Percentiles rank a stretch among this genome's conserved stretches.
phyloP scores from a whole-genome alignment of 2,329 filamentous ascomycete species.

The Cladosporium phlei region DNA sequence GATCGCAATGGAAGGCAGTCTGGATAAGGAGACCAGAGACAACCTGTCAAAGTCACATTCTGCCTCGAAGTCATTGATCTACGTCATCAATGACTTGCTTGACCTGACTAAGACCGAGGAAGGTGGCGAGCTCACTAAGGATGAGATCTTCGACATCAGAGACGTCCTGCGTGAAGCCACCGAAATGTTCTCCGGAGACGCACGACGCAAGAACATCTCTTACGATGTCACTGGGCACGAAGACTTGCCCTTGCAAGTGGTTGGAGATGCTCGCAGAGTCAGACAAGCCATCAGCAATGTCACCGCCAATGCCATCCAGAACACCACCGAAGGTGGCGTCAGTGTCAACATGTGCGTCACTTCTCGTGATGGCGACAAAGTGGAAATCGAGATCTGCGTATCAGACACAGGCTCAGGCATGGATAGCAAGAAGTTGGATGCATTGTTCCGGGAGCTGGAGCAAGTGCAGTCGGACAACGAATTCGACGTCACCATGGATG shows the following conservation, averaged over 20 bases:
- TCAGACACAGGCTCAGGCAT: conserved; percentile 70
- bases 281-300: conserved; percentile 79
- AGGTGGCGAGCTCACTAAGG: conserved; percentile 71
- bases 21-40: conserved; percentile 79
- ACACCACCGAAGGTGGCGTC: conserved; percentile 65
- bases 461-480: conserved; percentile 60
- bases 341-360: conserved; percentile 65
- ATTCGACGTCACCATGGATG: conserved; percentile 36
- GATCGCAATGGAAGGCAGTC: conserved; percentile 74
- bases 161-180: conserved; percentile 72
- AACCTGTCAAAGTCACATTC: conserved; percentile 81
- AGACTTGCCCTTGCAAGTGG: conserved; percentile 64
- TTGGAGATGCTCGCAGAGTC: conserved; percentile 75
- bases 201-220: conserved; percentile 66
- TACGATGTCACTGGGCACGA: conserved; percentile 66
- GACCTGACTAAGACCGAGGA: conserved; percentile 86
- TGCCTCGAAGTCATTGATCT: conserved; percentile 86
- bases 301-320: conserved; percentile 77
- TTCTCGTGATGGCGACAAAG: conserved; percentile 48
- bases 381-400: conserved; percentile 68
- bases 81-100: conserved; percentile 87
- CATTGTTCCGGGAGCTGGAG: conserved; percentile 58
- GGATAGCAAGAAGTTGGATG: conserved; percentile 52
- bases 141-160: conserved; percentile 71
- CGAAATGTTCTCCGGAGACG: conserved; percentile 67